Conservation (phyloP, 306 rosid genomes). For the Cucurbita moschata region DNA sequence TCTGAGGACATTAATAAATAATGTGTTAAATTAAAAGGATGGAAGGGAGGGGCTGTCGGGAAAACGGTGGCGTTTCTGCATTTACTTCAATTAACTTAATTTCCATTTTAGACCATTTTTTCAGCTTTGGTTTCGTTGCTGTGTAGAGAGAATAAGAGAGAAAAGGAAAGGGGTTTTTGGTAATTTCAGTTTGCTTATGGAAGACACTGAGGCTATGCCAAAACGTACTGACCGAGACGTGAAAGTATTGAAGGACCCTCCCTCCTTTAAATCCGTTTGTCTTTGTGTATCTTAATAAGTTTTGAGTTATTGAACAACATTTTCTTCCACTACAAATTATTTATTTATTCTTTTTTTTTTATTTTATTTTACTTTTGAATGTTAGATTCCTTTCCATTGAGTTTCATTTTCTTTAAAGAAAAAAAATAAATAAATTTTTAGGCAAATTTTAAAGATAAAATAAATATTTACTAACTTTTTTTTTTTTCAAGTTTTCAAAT, state of each 20-base stretch:
- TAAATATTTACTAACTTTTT: no score
- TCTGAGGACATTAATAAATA: neutral
- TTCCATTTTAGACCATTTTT: neutral
- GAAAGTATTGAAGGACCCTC: neutral
- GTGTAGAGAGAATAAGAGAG: neutral
- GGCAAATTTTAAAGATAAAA: no score
- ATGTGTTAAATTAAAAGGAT: neutral
- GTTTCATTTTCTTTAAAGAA: no score
- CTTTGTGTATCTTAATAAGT: neutral
- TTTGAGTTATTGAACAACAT: neutral
- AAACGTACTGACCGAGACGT: neutral
- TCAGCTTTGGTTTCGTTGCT: neutral
- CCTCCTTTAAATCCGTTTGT: neutral
- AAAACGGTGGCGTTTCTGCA: neutral
- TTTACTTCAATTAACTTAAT: neutral
- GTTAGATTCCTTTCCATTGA: no score
- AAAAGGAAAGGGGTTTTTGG: neutral
- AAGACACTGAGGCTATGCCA: neutral
- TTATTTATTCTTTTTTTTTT: no score
- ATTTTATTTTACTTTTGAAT: no score
- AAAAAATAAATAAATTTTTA: no score
- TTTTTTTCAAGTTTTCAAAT: no score
- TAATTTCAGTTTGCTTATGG: neutral
- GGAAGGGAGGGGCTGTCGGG: neutral
- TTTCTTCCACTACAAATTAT: neutral